phyloP scores from a whole-genome alignment of 441 rosid genomes.

The Eutrema salsugineum region DNA sequence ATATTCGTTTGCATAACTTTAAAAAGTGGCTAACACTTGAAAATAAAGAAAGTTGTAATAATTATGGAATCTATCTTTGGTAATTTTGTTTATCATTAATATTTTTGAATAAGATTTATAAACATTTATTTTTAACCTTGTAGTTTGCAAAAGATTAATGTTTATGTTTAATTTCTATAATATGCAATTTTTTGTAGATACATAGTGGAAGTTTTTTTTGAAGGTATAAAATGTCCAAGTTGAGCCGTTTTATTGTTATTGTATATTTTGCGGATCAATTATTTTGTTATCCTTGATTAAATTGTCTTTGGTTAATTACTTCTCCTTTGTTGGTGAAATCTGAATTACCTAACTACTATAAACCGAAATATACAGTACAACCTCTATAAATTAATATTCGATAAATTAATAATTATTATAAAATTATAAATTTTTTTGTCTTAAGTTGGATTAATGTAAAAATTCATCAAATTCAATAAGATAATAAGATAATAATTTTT shows the following conservation, averaged over 20 bases:
- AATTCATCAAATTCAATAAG: no score
- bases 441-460: no score
- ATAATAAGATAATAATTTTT: no score
- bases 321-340: no score
- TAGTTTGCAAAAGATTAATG: neutral
- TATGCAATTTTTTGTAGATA: neutral
- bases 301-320: no score
- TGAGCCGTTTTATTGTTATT: neutral
- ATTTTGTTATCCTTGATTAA: no score
- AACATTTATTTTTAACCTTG: neutral
- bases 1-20: slow-evolving; percentile 7
- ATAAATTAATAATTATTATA: no score
- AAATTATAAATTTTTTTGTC: no score
- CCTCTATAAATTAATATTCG: no score
- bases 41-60: slow-evolving; percentile 1
- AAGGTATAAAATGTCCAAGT: neutral
- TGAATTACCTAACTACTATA: no score
- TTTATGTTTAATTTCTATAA: neutral
- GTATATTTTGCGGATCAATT: no score
- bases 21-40: neutral
- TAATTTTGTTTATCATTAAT: neutral
- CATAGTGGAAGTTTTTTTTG: neutral
- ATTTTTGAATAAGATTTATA: neutral
- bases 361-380: no score
- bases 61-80: neutral